Base-by-base conservation (phyloP, 306 rosid species). In the Mimosa bimucronata region DNA sequence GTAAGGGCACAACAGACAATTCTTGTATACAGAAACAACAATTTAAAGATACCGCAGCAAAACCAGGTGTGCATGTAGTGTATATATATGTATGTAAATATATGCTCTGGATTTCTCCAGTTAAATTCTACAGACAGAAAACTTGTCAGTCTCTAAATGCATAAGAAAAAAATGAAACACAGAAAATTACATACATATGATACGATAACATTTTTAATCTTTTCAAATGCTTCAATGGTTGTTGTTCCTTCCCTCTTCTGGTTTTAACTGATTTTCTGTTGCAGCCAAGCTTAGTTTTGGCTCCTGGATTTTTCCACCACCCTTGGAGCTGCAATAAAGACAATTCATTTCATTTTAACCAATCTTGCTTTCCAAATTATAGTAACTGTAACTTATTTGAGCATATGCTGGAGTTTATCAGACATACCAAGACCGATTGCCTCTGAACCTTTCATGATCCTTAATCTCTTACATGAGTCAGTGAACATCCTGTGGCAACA, bases 391-490 rank as follows among this genome's bases (percentile, higher is more conserved):
- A 64, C 58, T 50, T 25, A 66, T 21, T 16, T 13, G 65, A 73
- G 6, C 29, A 29, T 7, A 41, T 48, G n/a, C 31, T 2, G 18
- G 28, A 9, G 37, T 28, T 26, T 26, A 64, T 11, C 18, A 71
- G 60, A 81, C 82, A 71, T 82, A 93, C 98, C 97, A 44, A 91
- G 90, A 18, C 99, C 99, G 57, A 89, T 96, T 78, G 94, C 97
- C 66, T 96, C 99, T 13, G 97, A 91, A 70, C 99, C 97, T 74
- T 90, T 93, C 97, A 91, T 96, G 81, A 96, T 96, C 82, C 94
- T 91, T 79, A 91, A 84, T 84, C 94, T 91, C 83, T 86, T 86
- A 81, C 98, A 93, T 3, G 98, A 79, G 75, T 88, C 88, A 0
- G 89, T 86, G 83, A 93, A 96, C 98, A 93, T 96, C 85, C 99